These are phyloP conservation scores for Dryas alaskensis DNA, from an alignment of 306 rosid genomes.

Conservation along the genomic window DNA sequence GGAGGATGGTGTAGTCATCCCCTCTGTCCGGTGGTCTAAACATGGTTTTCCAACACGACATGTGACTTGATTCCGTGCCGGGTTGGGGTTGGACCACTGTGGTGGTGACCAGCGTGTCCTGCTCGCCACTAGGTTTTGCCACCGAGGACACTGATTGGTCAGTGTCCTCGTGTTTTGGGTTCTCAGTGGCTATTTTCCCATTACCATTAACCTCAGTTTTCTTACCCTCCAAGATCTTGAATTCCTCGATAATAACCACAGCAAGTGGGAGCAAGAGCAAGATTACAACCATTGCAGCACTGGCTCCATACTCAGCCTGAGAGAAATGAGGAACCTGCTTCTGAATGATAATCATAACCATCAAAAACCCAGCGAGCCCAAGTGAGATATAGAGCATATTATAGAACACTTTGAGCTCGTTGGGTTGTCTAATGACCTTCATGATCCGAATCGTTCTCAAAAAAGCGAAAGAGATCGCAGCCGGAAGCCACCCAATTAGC, in stretches of 20 bases:
- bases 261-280: constrained; percentile 42
- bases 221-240: constrained; percentile 27
- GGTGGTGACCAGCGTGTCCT: not conserved
- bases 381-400: constrained; percentile 55
- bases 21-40: constrained; percentile 49
- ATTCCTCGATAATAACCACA: constrained; percentile 44
- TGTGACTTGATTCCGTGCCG: not conserved
- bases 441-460: constrained; percentile 44
- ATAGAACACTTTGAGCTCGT: constrained; percentile 47
- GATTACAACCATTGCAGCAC: constrained; percentile 40
- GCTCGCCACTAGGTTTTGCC: no score
- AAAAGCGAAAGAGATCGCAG: constrained; percentile 44
- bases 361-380: constrained; percentile 58
- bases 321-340: constrained; percentile 25
- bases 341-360: constrained; percentile 51
- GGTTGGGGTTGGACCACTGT: not conserved
- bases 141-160: not conserved
- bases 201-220: not conserved
- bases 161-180: not conserved
- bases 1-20: constrained; percentile 54
- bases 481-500: constrained; percentile 57
- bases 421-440: constrained; percentile 35
- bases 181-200: constrained; percentile 25
- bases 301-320: constrained; percentile 33
- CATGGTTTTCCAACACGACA: constrained; percentile 45